phyloP scores from a whole-genome alignment of 352 stramenopile genomes.

The Globisporangium takayamanum region DNA sequence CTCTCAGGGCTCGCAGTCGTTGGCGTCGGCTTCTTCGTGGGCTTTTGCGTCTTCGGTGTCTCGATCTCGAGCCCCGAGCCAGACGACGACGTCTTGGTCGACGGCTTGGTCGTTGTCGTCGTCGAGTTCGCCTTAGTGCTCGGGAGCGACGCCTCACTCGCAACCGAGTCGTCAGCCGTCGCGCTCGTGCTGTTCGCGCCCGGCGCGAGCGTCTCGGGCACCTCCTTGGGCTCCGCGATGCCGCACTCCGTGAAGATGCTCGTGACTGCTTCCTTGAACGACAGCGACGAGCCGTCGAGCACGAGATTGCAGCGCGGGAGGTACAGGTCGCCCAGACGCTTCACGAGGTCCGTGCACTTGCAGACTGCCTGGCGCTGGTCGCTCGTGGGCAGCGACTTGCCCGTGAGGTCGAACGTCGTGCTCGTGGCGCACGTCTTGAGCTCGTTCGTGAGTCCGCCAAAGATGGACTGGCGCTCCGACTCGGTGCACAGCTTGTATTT shows the following conservation, averaged over 20 bases:
- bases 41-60: neutral
- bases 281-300: conserved; percentile 21
- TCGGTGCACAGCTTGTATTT: conserved; percentile 14
- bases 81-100: conserved; percentile 1
- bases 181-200: conserved; percentile 7
- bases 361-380: conserved; percentile 21
- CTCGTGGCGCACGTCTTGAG: conserved; percentile 15
- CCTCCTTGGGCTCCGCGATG: conserved; percentile 9
- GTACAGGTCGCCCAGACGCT: conserved; percentile 18
- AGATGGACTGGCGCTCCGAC: conserved; percentile 11
- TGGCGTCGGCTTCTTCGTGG: neutral
- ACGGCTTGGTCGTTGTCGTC: neutral
- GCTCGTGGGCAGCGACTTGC: conserved; percentile 16
- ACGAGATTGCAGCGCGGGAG: conserved; percentile 24
- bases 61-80: conserved; percentile 4
- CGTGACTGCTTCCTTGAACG: conserved; percentile 21
- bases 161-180: conserved; percentile 1
- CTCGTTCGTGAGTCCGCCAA: conserved; percentile 16
- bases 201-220: conserved; percentile 8
- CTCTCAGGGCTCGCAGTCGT: neutral
- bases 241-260: conserved; percentile 23
- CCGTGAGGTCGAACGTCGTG: conserved; percentile 21
- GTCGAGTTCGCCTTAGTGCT: neutral
- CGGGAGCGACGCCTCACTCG: neutral
- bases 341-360: conserved; percentile 24